A percentile compares a stretch with the other conserved stretches of the same genome.
phyloP scores from a whole-genome alignment of 2,329 filamentous ascomycete genomes.

The Sporothrix protearum region DNA sequence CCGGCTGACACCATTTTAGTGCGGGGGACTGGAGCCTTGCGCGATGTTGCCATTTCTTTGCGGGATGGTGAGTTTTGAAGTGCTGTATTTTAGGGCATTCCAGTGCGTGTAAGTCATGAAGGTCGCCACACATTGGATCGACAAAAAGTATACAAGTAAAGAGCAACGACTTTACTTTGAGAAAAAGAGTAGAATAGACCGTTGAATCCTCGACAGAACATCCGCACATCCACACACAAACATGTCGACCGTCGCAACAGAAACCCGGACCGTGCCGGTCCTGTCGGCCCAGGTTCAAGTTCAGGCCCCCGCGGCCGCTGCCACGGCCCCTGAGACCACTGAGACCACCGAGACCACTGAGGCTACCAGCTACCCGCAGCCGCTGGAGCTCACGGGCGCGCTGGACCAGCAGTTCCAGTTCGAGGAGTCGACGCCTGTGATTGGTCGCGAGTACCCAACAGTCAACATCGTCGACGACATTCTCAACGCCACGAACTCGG shows the following conservation, averaged over 20 bases:
- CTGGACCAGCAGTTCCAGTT: conserved; percentile 43
- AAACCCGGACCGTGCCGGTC: conserved; percentile 11
- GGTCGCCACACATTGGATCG: not conserved
- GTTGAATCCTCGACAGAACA: not conserved
- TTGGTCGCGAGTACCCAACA: conserved; percentile 50
- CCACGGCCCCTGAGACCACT: not conserved
- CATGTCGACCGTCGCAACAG: conserved; percentile 2
- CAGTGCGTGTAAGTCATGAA: not conserved
- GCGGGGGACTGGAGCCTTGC: not conserved
- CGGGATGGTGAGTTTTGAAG: not conserved
- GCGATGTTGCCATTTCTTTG: conserved; percentile 1
- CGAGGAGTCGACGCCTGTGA: conserved; percentile 51
- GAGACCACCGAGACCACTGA: too few species aligned
- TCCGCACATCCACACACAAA: not conserved
- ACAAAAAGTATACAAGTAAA: not conserved
- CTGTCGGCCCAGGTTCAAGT: not conserved
- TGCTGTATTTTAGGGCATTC: too few species aligned
- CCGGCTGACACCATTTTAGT: conserved; percentile 14
- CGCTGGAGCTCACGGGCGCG: conserved; percentile 34
- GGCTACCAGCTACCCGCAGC: conserved; percentile 19
- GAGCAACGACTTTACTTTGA: not conserved
- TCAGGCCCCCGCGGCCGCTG: not conserved
- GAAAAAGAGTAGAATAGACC: not conserved
- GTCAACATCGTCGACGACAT: conserved; percentile 50
- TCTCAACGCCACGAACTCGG: conserved; percentile 50